phyloP scores from a whole-genome alignment of 169 alveolate genomes.

The Plasmodium malariae region DNA sequence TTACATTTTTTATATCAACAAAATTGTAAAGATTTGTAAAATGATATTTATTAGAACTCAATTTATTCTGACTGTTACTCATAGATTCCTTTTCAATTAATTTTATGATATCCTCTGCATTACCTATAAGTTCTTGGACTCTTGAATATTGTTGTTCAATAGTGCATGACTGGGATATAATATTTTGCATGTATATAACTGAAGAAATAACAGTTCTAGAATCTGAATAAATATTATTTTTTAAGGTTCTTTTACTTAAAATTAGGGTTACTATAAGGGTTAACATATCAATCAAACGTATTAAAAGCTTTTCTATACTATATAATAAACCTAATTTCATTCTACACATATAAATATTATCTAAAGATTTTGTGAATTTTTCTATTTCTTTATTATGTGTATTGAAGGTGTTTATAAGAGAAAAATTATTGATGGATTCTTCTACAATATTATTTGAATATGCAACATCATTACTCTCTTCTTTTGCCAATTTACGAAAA shows the following conservation, averaged over 20 bases:
- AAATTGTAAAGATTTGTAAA: conserved; percentile 12
- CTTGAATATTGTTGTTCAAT: conserved; percentile 75
- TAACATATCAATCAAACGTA: conserved; percentile 39
- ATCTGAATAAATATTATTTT: conserved; percentile 13
- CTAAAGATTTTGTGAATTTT: conserved; percentile 27
- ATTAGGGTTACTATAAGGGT: conserved; percentile 47
- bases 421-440: conserved; percentile 28
- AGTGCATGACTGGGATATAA: conserved; percentile 55
- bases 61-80: conserved; percentile 18
- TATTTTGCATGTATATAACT: conserved; percentile 64
- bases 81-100: conserved; percentile 39
- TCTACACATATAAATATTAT: conserved; percentile 30
- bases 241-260: conserved; percentile 24
- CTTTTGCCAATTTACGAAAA: conserved; percentile 61
- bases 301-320: conserved; percentile 35
- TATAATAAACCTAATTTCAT: conserved; percentile 65
- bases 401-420: conserved; percentile 49
- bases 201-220: conserved; percentile 53
- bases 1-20: conserved; percentile 36
- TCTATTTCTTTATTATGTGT: conserved; percentile 50
- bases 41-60: background rate
- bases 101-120: conserved; percentile 58
- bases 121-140: conserved; percentile 68
- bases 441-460: conserved; percentile 54
- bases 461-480: conserved; percentile 54